Evolutionary conservation across 2,329 filamentous ascomycete genomes (phyloP), one percentile per base, ranked within the genome.

Genomic region (Fonsecaea pugnacius): DNA sequence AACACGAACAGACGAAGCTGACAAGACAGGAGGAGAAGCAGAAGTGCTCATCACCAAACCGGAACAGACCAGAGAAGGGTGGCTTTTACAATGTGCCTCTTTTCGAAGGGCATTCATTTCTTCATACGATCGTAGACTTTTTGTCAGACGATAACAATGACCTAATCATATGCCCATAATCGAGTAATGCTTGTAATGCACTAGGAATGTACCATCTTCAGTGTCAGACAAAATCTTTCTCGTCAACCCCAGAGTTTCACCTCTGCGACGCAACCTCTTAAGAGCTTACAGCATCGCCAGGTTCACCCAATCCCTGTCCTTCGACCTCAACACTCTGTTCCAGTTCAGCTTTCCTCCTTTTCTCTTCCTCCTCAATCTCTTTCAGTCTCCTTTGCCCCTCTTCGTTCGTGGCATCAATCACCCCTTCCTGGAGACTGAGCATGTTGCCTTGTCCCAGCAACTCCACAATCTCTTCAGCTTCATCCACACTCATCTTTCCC

Each of bases 361-460:
- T 74, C 69, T 80, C 83, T 68, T 85, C 80, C 30, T 84, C 83
- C 75, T 92, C 89, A 65, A 96, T 84, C 69, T 92, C 87, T 78
- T 90, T 89, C 71, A 94, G 82, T 74, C 88, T 88, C 75, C 88
- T 86, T 80, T 89, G 85, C 2, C 93, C 93, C 75, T 95, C 89
- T 74, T 92, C 89, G 2, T 94, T 96, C 52, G 92, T 99, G 1
- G 92, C 91, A 78, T 99, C 95, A 70, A 99, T 96, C 58, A 99
- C 92, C 56, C 96, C 89, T 74, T 96, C 89, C 76, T 98, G 92
- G 57, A 99, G 77, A 75, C 91, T 96, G 70, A 99, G 78, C 82
- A 97, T 94, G 40, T 91, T 91, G 16, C 92, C 92, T 79, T 95
- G 85, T 33, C 91, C 87, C 66, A 96, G 80, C 74, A 92, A 85